phyloP scores from a whole-genome alignment of 1,284 basidiomycete species.

The Anthracocystis walkeri region DNA sequence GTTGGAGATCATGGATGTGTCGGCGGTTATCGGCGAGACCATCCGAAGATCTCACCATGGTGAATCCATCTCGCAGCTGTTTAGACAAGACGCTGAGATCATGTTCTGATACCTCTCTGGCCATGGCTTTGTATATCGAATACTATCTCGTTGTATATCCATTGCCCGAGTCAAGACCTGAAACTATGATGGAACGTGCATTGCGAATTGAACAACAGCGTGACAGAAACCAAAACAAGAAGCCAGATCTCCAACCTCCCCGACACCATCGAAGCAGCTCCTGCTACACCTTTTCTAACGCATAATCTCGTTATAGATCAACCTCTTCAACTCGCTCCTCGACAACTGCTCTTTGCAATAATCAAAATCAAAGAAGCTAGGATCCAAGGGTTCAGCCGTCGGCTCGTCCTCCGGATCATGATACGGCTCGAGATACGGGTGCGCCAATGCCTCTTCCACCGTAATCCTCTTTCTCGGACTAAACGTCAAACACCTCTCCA shows the following conservation, averaged over 20 bases:
- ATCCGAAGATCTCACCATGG: constrained; percentile 97
- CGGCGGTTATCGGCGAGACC: constrained; percentile 90
- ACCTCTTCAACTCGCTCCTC: constrained; percentile 68
- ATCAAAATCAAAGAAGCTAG: constrained; percentile 67
- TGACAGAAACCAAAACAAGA: constrained; percentile 10
- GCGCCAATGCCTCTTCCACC: constrained; percentile 67
- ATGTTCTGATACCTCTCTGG: constrained; percentile 49
- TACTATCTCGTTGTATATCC: constrained; percentile 1
- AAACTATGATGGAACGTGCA: constrained; percentile 4
- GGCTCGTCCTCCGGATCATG: constrained; percentile 69
- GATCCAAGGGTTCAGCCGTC: constrained; percentile 63
- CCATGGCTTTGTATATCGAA: not conserved
- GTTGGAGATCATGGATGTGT: constrained; percentile 81
- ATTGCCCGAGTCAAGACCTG: not conserved
- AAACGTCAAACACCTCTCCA: constrained; percentile 86
- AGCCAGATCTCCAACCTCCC: too few species aligned
- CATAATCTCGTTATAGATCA: constrained; percentile 66
- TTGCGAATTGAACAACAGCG: constrained; percentile 6
- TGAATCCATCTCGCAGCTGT: constrained; percentile 73
- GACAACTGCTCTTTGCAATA: constrained; percentile 71
- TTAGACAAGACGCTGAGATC: constrained; percentile 65
- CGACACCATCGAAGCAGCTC: too few species aligned
- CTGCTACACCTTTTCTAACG: constrained; percentile 3
- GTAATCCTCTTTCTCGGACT: constrained; percentile 66
- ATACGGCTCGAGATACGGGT: constrained; percentile 67